A percentile compares a stretch with the other conserved stretches of the same genome.
Conservation (phyloP, 2,329 filamentous ascomycete species). For the Fusarium sp. region DNA sequence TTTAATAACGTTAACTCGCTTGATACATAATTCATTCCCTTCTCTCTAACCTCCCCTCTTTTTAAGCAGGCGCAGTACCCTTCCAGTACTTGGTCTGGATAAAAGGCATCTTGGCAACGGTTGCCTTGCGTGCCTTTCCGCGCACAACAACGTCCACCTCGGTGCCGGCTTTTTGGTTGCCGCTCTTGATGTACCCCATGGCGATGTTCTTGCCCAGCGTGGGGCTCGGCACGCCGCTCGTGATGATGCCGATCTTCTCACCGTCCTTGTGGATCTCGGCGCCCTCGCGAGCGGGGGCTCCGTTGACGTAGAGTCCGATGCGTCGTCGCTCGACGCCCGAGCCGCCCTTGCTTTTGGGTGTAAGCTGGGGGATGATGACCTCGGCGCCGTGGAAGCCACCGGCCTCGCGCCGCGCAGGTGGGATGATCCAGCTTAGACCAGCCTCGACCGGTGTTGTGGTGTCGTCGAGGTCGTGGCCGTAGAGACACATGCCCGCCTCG, state of each 20-base stretch:
- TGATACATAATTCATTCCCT: constrained; percentile 17
- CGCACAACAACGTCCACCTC: constrained; percentile 83
- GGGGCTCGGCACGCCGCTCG: constrained; percentile 90
- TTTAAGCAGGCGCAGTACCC: constrained; percentile 36
- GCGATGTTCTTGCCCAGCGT: constrained; percentile 91
- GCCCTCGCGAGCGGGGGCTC: constrained; percentile 90
- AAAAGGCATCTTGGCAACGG: constrained; percentile 91
- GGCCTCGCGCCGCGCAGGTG: constrained; percentile 75
- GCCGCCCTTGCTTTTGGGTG: constrained; percentile 78
- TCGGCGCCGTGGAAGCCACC: constrained; percentile 89
- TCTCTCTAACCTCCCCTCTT: background rate
- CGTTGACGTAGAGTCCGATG: constrained; percentile 84
- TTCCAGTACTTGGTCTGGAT: constrained; percentile 79
- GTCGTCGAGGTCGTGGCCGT: constrained; percentile 96
- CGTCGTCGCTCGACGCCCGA: constrained; percentile 77
- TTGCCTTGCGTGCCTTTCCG: constrained; percentile 79
- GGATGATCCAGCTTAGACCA: constrained; percentile 81
- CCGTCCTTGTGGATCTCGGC: constrained; percentile 78
- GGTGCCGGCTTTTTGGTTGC: constrained; percentile 85
- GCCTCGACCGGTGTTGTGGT: constrained; percentile 71
- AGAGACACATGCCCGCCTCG: constrained; percentile 99
- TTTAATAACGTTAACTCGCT: constrained; percentile 32
- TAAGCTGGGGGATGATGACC: constrained; percentile 81
- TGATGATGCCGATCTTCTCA: constrained; percentile 81
- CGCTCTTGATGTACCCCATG: constrained; percentile 91